Base-by-base conservation (phyloP, 805 yeast species). In the Debaryomyces hansenii region DNA sequence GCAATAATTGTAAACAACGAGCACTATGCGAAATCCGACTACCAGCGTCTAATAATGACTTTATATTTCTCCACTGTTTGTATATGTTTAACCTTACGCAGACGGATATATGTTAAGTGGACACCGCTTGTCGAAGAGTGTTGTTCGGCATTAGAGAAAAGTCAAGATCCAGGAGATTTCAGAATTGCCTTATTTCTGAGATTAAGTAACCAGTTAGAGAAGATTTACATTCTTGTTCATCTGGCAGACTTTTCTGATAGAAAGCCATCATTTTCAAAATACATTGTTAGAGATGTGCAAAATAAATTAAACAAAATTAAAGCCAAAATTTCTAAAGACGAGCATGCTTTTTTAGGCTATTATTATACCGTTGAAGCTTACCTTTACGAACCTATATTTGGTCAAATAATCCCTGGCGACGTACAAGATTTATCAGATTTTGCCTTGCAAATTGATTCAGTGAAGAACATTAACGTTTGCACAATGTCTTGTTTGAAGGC, bases 301-400 rank as follows among this genome's bases (percentile, higher is more conserved):
- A 59, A 60, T 27, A 71, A 74, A 42, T 65, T 87, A 44, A 63
- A 67, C 31, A 46, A 52, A 1, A 54, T 82, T 14, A 75, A 68
- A 50, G 55, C 55, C 12, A 59, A 67, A 38, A 74, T 83, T 27
- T 57, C 65, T 2, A 49, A 58, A 4, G 63, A 66, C 16, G 72
- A 77, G 31, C 72, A 71, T 47, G 69, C 72, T 33, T 57, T 73
- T 35, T 60, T 77, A 60, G 72, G 84, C 3, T 83, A 75, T 60
- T 78, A 71, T 55, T 80, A 77, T 55, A 79, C 87, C 0, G 83
- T 83, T 20, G 85, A 83, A 57, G 88, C 88, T 0, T 83, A 80
- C 58, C 62, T 84, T 12, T 79, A 82, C 55, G 88, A 84, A 58
- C 87, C 86, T 46, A 62, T 66, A 34, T 58, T 68, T 43, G 61